Evolutionary conservation across 1,284 basidiomycete species (phyloP).

Genomic region (Cerioporus squamosus): DNA sequence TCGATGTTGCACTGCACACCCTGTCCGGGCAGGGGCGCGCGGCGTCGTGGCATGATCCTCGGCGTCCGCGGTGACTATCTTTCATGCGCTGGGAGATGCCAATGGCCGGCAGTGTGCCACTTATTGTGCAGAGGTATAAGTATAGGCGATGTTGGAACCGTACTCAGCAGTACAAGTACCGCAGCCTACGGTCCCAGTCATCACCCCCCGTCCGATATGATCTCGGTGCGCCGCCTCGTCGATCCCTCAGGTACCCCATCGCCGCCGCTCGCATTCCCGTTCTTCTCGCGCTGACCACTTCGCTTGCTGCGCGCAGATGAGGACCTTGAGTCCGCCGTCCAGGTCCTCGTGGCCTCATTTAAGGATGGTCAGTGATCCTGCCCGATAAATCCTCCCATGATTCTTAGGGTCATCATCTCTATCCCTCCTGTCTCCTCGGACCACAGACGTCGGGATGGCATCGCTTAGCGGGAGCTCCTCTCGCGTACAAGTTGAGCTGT

Average conservation of each 20-base stretch:
- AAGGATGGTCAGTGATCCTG: constrained; percentile 23
- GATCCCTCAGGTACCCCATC: constrained; percentile 25
- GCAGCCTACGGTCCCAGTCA: neutral
- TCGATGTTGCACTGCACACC: neutral
- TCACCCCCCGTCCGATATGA: neutral
- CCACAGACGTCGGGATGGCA: constrained; percentile 27
- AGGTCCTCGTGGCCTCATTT: constrained; percentile 25
- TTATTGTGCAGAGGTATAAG: constrained; percentile 17
- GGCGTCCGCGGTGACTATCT: constrained; percentile 21
- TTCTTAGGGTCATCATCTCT: neutral
- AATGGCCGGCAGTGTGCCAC: constrained; percentile 13
- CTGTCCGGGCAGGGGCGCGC: neutral
- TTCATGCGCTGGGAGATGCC: constrained; percentile 11
- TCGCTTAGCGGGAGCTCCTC: constrained; percentile 26
- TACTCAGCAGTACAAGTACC: neutral
- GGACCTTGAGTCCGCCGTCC: constrained; percentile 26
- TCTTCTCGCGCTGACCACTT: neutral
- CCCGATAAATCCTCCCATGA: neutral
- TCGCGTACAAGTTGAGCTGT: constrained; percentile 20
- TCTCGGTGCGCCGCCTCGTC: constrained; percentile 21
- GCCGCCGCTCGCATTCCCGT: neutral
- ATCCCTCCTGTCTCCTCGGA: neutral
- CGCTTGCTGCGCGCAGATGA: constrained; percentile 15
- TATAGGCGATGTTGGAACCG: neutral
- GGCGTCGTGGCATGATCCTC: constrained; percentile 17